Conservation (phyloP, 345 rosid species). For the Camelina sativa region DNA sequence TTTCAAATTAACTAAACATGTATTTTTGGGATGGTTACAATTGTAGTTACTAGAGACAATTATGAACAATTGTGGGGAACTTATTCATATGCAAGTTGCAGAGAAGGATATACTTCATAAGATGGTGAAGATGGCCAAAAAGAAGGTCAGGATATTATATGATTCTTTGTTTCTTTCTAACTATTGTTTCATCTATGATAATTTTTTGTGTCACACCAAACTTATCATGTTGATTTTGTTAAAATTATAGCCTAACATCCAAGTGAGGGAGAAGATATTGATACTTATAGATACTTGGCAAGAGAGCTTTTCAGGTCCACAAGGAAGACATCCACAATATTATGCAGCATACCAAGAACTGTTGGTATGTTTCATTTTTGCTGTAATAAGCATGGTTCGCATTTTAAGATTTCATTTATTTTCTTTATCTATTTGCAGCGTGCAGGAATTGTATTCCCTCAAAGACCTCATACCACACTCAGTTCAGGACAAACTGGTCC, state of each 20-base stretch:
- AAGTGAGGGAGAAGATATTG: conserved; percentile 96
- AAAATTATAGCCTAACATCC: conserved; percentile 67
- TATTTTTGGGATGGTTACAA: conserved; percentile 25
- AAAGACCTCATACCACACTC: conserved; percentile 67
- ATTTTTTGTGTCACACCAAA: conserved; percentile 44
- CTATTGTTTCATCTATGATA: conserved; percentile 1
- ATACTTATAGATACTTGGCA: conserved; percentile 94
- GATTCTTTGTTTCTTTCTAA: conserved; percentile 21
- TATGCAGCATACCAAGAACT: conserved; percentile 94
- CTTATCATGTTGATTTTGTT: conserved; percentile 34
- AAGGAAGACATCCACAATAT: conserved; percentile 99
- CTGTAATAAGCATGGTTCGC: conserved; percentile 20
- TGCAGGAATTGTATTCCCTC: conserved; percentile 93
- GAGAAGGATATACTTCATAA: conserved; percentile 91
- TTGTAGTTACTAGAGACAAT: conserved; percentile 92
- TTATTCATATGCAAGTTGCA: conserved; percentile 97
- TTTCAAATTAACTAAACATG: not conserved
- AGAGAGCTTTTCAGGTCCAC: conserved; percentile 95
- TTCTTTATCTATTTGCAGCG: conserved; percentile 60
- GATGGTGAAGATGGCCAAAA: conserved; percentile 90
- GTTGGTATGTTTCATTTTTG: conserved; percentile 60
- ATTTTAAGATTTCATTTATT: not conserved
- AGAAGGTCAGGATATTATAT: conserved; percentile 61
- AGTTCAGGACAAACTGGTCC: conserved; percentile 82
- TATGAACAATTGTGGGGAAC: conserved; percentile 93